Evolutionary conservation across 768 basidiomycete species (phyloP).

Genomic region (Boletus subparvulus): DNA sequence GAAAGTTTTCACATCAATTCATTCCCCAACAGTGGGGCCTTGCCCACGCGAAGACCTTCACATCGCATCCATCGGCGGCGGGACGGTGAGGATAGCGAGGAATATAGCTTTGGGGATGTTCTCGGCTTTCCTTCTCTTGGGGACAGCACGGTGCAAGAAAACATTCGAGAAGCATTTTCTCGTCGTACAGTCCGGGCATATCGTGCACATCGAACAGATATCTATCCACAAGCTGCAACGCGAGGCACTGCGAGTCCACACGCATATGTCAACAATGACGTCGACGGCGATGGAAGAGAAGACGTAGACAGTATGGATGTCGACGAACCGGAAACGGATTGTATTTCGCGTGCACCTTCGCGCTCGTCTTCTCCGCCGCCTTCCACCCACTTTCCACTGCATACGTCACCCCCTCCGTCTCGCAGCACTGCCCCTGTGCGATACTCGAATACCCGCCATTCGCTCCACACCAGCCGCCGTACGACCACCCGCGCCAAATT

Average conservation of each 20-base stretch:
- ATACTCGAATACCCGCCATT: conserved; percentile 19
- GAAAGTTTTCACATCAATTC: conserved; percentile 51
- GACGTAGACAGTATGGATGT: conserved; percentile 50
- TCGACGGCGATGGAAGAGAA: conserved; percentile 29
- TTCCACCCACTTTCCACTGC: conserved; percentile 32
- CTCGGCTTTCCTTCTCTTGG: conserved; percentile 58
- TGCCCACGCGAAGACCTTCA: conserved; percentile 21
- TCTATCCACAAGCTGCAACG: conserved; percentile 20
- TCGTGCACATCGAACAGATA: conserved; percentile 23
- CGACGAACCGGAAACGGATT: conserved; percentile 51
- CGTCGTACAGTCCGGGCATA: conserved; percentile 47
- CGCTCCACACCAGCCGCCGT: conserved; percentile 19
- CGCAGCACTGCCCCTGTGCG: conserved; percentile 19
- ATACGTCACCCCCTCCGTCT: conserved; percentile 23
- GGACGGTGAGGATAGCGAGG: conserved; percentile 32
- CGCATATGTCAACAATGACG: conserved; percentile 20
- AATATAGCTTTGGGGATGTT: conserved; percentile 43
- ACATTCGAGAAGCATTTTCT: conserved; percentile 54
- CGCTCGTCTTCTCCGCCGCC: conserved; percentile 49
- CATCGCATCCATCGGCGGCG: conserved; percentile 21
- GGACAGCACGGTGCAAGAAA: conserved; percentile 53
- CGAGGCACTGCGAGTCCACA: conserved; percentile 16
- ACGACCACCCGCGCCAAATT: conserved; percentile 10
- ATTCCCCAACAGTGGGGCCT: conserved; percentile 9
- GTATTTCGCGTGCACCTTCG: conserved; percentile 50